These are phyloP conservation scores for Exophiala bonariae DNA, from an alignment of 2,329 filamentous ascomycete species.

Conservation along the genomic window DNA sequence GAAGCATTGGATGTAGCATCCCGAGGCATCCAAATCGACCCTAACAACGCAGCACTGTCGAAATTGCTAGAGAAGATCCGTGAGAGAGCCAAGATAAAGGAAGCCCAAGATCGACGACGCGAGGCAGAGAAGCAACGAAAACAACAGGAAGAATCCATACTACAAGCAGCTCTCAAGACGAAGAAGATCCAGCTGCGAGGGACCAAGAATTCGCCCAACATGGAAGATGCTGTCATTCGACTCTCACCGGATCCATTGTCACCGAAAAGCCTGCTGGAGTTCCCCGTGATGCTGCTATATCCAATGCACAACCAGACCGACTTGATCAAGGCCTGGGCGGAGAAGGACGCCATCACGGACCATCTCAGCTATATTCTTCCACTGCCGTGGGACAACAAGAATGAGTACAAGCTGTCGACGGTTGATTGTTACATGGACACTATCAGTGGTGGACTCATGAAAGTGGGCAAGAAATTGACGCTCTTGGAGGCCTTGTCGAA, in stretches of 20 bases:
- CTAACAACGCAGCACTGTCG: slow-evolving; percentile 66
- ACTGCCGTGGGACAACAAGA: slow-evolving; percentile 75
- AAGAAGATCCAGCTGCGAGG: slow-evolving; percentile 68
- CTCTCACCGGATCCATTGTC: slow-evolving; percentile 74
- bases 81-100: slow-evolving; percentile 57
- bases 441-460: slow-evolving; percentile 73
- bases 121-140: slow-evolving; percentile 46
- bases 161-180: slow-evolving; percentile 66
- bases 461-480: slow-evolving; percentile 81
- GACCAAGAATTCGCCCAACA: slow-evolving; percentile 74
- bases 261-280: slow-evolving; percentile 67
- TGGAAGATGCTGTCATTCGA: slow-evolving; percentile 76
- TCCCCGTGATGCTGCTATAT: slow-evolving; percentile 84
- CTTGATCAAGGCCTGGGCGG: slow-evolving; percentile 83
- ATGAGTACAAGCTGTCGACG: slow-evolving; percentile 62
- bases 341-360: slow-evolving; percentile 71
- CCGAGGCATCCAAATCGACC: slow-evolving; percentile 72
- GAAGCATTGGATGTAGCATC: slow-evolving; percentile 80
- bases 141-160: slow-evolving; percentile 58
- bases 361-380: slow-evolving; percentile 86
- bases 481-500: slow-evolving; percentile 72
- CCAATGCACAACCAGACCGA: slow-evolving; percentile 79
- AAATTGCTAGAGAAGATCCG: slow-evolving; percentile 64
- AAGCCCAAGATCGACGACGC: slow-evolving; percentile 57
- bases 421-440: slow-evolving; percentile 95